phyloP scores from a whole-genome alignment of 768 basidiomycete genomes.

The Termitomyces sp. region DNA sequence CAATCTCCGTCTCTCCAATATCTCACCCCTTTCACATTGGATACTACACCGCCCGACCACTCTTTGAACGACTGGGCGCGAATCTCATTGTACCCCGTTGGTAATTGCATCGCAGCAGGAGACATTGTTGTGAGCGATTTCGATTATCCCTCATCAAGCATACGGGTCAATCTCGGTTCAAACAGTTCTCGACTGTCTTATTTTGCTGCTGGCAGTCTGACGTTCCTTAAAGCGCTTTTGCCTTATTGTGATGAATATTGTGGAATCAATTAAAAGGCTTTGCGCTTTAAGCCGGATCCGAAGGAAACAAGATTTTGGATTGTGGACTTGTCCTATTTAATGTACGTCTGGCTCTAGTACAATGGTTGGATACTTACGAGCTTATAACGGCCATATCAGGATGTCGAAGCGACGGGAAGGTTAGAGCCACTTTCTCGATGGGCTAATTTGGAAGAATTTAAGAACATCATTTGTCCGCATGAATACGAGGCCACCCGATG shows the following conservation, averaged over 20 bases:
- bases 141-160: neutral
- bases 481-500: neutral
- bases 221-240: too few species aligned
- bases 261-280: constrained; percentile 43
- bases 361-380: neutral
- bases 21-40: too few species aligned
- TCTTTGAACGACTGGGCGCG: neutral
- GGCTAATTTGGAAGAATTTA: neutral
- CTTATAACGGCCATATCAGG: neutral
- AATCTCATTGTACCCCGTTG: neutral
- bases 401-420: neutral
- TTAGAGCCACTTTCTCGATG: neutral
- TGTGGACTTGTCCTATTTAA: neutral
- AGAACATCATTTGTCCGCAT: neutral
- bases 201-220: too few species aligned
- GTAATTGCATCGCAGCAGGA: neutral
- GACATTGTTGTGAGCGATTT: neutral
- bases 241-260: too few species aligned
- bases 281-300: constrained; percentile 8
- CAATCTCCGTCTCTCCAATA: neutral
- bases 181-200: neutral
- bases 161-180: neutral
- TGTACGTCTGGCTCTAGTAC: neutral
- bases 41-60: neutral
- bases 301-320: neutral